phyloP scores from a whole-genome alignment of 2,329 filamentous ascomycete species.

The Fusarium sp. region DNA sequence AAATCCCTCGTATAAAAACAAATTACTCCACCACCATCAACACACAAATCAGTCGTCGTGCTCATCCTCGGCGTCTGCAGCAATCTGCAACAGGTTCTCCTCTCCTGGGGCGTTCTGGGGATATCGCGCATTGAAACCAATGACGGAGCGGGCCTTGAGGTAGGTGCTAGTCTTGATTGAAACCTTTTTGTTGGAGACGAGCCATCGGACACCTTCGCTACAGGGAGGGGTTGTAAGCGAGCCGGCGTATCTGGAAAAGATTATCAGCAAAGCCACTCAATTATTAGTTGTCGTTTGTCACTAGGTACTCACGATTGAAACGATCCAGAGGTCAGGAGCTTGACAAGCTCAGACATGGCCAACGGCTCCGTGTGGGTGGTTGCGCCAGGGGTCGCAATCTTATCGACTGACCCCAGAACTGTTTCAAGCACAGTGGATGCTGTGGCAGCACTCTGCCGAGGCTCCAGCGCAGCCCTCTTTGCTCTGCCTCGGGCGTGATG shows the following conservation, averaged over 20 bases:
- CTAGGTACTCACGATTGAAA: conserved; percentile 44
- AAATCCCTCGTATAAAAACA: not conserved
- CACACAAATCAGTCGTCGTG: not conserved
- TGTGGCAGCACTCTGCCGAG: conserved; percentile 17
- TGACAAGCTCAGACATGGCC: conserved; percentile 56
- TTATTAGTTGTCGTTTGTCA: not conserved
- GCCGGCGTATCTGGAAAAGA: conserved; percentile 59
- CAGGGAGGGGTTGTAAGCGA: conserved; percentile 74
- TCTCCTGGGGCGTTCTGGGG: conserved; percentile 62
- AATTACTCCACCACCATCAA: not conserved
- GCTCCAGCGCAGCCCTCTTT: conserved; percentile 8
- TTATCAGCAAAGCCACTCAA: conserved; percentile 18
- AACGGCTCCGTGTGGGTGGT: conserved; percentile 53
- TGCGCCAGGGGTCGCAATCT: conserved; percentile 55
- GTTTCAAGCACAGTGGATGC: conserved; percentile 49
- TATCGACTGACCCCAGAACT: conserved; percentile 48
- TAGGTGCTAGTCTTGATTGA: conserved; percentile 61
- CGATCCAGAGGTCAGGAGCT: conserved; percentile 45
- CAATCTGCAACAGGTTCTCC: conserved; percentile 44
- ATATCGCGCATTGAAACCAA: conserved; percentile 67
- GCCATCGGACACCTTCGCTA: conserved; percentile 66
- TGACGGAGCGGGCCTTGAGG: conserved; percentile 63
- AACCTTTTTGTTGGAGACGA: conserved; percentile 62
- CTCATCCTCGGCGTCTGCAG: not conserved
- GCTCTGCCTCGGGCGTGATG: not conserved